A percentile compares a stretch with the other conserved stretches of the same genome.
phyloP scores from a whole-genome alignment of 2,329 filamentous ascomycete genomes.

The Trichoderma arundinaceum region DNA sequence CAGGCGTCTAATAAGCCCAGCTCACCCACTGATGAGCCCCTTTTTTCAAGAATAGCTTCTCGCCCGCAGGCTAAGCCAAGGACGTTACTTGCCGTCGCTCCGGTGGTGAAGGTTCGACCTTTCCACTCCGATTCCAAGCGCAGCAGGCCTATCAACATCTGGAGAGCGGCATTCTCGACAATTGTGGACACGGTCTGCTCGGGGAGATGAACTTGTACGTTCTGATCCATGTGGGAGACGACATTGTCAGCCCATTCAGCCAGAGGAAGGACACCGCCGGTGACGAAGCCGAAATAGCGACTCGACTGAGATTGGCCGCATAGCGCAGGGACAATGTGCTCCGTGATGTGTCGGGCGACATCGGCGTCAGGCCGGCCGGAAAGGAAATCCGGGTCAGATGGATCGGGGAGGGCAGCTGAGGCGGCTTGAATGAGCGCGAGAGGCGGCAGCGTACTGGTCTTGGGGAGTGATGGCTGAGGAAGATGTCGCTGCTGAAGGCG shows the following conservation, averaged over 20 bases:
- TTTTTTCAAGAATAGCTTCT: constrained; percentile 63
- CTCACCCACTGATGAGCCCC: constrained; percentile 63
- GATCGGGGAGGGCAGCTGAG: constrained; percentile 48
- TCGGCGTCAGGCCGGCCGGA: constrained; percentile 40
- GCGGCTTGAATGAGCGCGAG: constrained; percentile 44
- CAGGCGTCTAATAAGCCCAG: constrained; percentile 73
- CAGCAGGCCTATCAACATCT: constrained; percentile 72
- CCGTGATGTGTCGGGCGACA: constrained; percentile 50
- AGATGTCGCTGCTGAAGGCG: constrained; percentile 37
- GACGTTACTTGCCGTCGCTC: constrained; percentile 77
- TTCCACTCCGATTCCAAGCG: constrained; percentile 61
- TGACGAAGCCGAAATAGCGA: constrained; percentile 89
- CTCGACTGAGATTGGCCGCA: constrained; percentile 68
- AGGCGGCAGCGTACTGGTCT: constrained; percentile 46
- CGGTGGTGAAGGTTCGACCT: constrained; percentile 62
- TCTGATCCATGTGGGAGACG: constrained; percentile 82
- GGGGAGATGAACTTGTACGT: constrained; percentile 81
- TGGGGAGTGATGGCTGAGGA: constrained; percentile 28
- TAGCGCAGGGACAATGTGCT: constrained; percentile 62
- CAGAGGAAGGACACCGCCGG: constrained; percentile 77
- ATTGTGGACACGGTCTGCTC: constrained; percentile 75
- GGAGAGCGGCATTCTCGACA: constrained; percentile 74
- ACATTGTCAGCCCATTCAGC: constrained; percentile 83
- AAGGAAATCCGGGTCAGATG: constrained; percentile 43
- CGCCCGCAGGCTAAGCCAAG: constrained; percentile 72